A percentile compares a stretch with the other conserved stretches of the same genome.
Evolutionary conservation across 2,329 filamentous ascomycete species (phyloP).

Genomic region (Pseudocercospora cruenta): DNA sequence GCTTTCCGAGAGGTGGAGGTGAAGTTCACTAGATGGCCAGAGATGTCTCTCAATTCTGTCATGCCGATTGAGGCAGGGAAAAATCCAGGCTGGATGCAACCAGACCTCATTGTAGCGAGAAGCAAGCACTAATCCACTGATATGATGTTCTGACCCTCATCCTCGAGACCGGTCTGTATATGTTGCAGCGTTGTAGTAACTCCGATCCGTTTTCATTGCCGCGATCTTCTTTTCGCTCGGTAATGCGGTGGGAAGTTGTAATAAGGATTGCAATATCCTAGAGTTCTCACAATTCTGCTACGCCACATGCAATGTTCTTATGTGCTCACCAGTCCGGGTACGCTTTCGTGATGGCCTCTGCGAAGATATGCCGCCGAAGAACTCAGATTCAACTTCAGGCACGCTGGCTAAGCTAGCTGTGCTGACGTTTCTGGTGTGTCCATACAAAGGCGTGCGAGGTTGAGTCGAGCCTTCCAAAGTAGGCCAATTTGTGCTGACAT

Average conservation of each 20-base stretch:
- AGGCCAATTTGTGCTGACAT: background rate
- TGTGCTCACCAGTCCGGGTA: background rate
- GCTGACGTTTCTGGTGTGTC: conserved; percentile 9
- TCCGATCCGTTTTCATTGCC: background rate
- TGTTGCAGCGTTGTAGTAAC: background rate
- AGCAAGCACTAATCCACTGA: too few species aligned
- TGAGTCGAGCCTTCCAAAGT: background rate
- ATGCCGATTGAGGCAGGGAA: too few species aligned
- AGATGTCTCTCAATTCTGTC: too few species aligned
- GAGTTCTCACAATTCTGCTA: background rate
- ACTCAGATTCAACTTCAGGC: background rate
- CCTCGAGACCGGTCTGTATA: background rate
- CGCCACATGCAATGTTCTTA: background rate
- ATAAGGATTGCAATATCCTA: background rate
- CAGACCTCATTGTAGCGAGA: too few species aligned
- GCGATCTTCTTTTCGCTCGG: background rate
- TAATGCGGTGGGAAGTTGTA: background rate
- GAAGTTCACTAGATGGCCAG: too few species aligned
- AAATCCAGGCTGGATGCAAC: too few species aligned
- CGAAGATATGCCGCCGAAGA: background rate
- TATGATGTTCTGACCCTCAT: too few species aligned
- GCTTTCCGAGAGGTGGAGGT: too few species aligned
- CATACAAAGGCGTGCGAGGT: background rate
- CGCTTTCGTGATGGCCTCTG: background rate
- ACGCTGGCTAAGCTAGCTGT: conserved; percentile 11